phyloP scores from a whole-genome alignment of 257 asterid genomes.

The Paraleonurus japonicus region DNA sequence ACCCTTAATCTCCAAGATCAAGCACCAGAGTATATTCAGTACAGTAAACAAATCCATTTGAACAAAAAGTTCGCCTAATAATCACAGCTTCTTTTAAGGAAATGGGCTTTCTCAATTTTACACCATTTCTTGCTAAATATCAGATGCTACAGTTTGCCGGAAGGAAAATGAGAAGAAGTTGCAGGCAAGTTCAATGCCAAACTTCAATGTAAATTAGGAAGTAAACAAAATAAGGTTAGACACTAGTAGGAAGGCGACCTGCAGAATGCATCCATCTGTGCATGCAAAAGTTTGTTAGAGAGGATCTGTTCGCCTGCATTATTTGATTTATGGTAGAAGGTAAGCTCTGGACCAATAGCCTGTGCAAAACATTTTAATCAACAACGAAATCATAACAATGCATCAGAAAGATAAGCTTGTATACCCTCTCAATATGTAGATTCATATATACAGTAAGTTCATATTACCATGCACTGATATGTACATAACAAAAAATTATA shows the following conservation, averaged over 20 bases:
- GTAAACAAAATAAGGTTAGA: constrained; percentile 1
- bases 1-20: background rate
- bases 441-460: background rate
- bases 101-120: background rate
- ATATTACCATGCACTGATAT: background rate
- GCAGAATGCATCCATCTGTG: constrained; percentile 88
- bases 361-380: constrained; percentile 35
- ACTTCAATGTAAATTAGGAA: constrained; percentile 7
- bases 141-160: constrained; percentile 3
- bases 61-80: background rate
- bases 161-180: background rate
- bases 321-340: constrained; percentile 79
- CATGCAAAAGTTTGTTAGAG: constrained; percentile 87
- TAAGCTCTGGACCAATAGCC: constrained; percentile 98
- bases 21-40: background rate
- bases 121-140: background rate
- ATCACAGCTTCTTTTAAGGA: background rate
- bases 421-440: background rate
- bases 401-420: background rate
- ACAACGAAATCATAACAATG: constrained; percentile 22
- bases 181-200: background rate
- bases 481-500: background rate
- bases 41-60: background rate
- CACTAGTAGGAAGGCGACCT: constrained; percentile 46
- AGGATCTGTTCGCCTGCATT: constrained; percentile 54